Base-by-base conservation (phyloP, 179 eudicot genomes). In the Beta macrorhiza region DNA sequence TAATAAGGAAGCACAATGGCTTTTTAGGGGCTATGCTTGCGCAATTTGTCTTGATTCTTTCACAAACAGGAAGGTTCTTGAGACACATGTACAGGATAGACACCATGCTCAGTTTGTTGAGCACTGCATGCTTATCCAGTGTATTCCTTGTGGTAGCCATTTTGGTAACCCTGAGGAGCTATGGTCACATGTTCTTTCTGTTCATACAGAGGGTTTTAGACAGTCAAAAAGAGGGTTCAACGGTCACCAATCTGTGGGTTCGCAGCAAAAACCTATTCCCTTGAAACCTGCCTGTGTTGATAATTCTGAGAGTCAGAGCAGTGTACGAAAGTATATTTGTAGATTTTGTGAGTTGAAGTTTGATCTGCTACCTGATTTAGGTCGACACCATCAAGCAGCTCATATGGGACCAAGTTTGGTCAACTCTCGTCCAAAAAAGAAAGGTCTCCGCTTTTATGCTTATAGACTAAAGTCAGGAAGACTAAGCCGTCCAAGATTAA, bases 341-440 rank as follows among this genome's bases (percentile, higher is more conserved):
- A 90, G 89, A 84, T 90, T 91, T 84, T 96, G 99, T 85, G 97
- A 98, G 69, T 84, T 94, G 83, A 96, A 86, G 81, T 96, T 96
- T 78, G 98, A 96, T 89, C 91, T 94, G 82, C 88, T 96, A 16
- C 99, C 99, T 62, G 99, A 96, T 82, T 92, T 96, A 75, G 99
- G 99, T n/a, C 96, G 98, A 56, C 99, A 96, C 84, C 98, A 96
- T 88, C 99, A 94, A 86, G 98, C 98, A 79, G 98, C 95, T 83
- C 99, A 96, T 85, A 92, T 89, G 95, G 91, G 89, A 44, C 86
- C 92, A 67, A 85, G 72, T 79, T 78, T 92, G 76, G 80, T 83
- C 9, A 84, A 82, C 51, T 83, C 91, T 72, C 88, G 87, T 58
- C 86, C 87, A 49, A 81, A 87, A 45, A 94, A 87, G 88, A 94